A percentile compares a stretch with the other conserved stretches of the same genome.
Conservation (phyloP, 108 stramenopile genomes). For the Conticribra guillardii region DNA sequence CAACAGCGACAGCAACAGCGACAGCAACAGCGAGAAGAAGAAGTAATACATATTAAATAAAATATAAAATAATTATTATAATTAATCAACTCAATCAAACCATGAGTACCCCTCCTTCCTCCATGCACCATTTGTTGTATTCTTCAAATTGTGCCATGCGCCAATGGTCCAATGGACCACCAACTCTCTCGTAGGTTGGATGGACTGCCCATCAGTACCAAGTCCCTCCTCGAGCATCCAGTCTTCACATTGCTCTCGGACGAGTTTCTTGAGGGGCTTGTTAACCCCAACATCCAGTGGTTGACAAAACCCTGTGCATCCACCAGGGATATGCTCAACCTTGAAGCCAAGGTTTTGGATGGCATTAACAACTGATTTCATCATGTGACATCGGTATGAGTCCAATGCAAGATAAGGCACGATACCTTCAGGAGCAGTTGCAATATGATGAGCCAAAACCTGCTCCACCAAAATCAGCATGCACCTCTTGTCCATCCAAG, state of each 20-base stretch:
- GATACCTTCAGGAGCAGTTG: conserved; percentile 2
- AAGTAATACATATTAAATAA: no score
- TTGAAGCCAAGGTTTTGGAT: conserved; percentile 15
- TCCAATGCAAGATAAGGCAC: conserved; percentile 8
- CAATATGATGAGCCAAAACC: conserved; percentile 4
- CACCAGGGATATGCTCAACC: conserved; percentile 22
- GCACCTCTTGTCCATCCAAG: conserved; percentile 21
- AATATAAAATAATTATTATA: neutral
- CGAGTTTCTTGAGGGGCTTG: neutral
- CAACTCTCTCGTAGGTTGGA: neutral
- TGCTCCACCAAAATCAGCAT: conserved; percentile 16
- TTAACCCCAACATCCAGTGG: conserved; percentile 19
- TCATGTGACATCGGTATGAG: conserved; percentile 17
- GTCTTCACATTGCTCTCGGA: neutral
- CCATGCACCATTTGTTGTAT: neutral
- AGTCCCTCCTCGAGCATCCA: neutral
- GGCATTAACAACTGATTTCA: neutral
- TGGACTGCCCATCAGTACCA: neutral
- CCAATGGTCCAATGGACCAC: neutral
- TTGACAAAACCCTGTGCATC: conserved; percentile 21
- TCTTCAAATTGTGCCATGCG: neutral
- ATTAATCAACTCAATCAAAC: neutral
- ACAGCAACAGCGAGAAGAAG: neutral
- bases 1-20: neutral
- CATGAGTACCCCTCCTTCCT: neutral